These are phyloP conservation scores for Gonium pectorale DNA, from an alignment of 139 green algal genomes.

Conservation along the genomic window DNA sequence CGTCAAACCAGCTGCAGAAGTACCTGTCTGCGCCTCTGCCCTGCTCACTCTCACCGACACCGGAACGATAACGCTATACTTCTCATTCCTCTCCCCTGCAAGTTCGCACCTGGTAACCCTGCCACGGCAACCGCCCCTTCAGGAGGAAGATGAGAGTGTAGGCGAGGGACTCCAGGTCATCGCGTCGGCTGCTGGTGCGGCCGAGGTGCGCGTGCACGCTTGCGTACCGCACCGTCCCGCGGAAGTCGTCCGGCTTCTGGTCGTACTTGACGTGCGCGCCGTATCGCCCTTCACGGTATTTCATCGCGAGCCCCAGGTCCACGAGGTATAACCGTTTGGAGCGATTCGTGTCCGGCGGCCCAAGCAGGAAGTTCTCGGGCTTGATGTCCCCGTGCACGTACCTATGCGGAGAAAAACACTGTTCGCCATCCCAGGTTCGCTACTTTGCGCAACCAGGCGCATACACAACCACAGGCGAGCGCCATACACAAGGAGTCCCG, in stretches of 20 bases:
- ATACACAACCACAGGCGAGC: no score
- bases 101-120: constrained; percentile 88
- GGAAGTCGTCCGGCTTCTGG: constrained; percentile 98
- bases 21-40: no score
- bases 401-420: constrained; percentile 48
- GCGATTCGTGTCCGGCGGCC: constrained; percentile 80
- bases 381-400: constrained; percentile 99
- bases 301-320: constrained; percentile 91
- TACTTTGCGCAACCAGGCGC: no score
- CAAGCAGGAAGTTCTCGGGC: constrained; percentile 99
- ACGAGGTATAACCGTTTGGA: constrained; percentile 98
- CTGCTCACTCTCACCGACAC: no score
- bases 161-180: constrained; percentile 98
- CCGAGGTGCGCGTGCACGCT: constrained; percentile 98
- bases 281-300: constrained; percentile 52
- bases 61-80: neutral
- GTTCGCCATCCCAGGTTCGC: no score
- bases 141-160: constrained; percentile 99
- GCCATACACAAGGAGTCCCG: no score
- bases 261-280: constrained; percentile 97
- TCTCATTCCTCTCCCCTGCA: neutral
- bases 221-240: constrained; percentile 98
- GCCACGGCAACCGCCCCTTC: constrained; percentile 88
- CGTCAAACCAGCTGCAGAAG: no score
- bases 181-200: constrained; percentile 90